Conservation (phyloP, 1,284 basidiomycete genomes). For the Chiua sp. region DNA sequence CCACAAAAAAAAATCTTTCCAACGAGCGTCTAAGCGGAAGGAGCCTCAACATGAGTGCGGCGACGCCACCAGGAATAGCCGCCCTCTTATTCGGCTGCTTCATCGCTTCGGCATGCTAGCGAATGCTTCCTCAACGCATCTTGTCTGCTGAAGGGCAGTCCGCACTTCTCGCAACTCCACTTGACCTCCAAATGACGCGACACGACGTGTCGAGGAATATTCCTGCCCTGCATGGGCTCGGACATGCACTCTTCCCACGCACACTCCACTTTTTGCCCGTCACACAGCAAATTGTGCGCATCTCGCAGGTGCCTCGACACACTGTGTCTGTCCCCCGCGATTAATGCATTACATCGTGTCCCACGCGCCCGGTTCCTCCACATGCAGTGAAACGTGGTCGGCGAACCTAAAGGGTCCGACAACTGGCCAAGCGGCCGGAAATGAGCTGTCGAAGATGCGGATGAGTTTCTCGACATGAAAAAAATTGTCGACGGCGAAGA, state of each 20-base stretch:
- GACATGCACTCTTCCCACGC: constrained; percentile 23
- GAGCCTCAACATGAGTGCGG: no score
- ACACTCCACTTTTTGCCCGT: constrained; percentile 18
- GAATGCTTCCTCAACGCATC: constrained; percentile 34
- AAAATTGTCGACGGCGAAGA: not conserved
- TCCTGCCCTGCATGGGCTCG: constrained; percentile 29
- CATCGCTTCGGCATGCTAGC: constrained; percentile 13
- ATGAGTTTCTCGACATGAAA: not conserved
- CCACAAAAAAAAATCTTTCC: no score
- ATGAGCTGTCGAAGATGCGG: constrained; percentile 18
- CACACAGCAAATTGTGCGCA: constrained; percentile 27
- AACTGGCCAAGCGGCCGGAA: constrained; percentile 13
- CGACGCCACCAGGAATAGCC: constrained; percentile 17
- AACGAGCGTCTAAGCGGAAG: constrained; percentile 4
- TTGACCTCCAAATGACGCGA: constrained; percentile 32
- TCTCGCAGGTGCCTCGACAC: constrained; percentile 29
- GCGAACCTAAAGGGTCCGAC: constrained; percentile 4
- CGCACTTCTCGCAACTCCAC: constrained; percentile 20
- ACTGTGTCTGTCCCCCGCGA: constrained; percentile 29
- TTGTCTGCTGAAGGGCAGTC: constrained; percentile 25
- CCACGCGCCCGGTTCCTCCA: constrained; percentile 17
- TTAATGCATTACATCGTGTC: constrained; percentile 17
- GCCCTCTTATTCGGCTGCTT: constrained; percentile 8
- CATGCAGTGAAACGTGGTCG: constrained; percentile 21
- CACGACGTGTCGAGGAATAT: constrained; percentile 34